Base-by-base conservation (phyloP, 2,329 filamentous ascomycete genomes). In the Ambrosiella cleistominuta region DNA sequence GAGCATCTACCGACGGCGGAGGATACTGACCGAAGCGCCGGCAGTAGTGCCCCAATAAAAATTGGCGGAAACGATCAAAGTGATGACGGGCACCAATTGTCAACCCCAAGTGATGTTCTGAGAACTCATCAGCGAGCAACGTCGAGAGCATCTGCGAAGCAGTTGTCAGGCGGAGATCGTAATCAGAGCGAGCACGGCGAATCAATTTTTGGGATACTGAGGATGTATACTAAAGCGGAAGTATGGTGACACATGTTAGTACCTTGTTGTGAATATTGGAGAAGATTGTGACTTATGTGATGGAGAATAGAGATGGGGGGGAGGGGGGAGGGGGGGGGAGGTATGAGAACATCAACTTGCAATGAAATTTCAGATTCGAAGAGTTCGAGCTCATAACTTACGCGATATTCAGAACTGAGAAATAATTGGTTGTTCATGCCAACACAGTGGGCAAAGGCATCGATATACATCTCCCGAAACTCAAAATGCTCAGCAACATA, bases 381-480 rank as follows among this genome's bases (percentile, higher is more conserved):
- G 27, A 27, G 27, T 27, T 27, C 27, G 3, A 3, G 27, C 27
- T 27, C 27, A 37, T 56, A 56, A 69, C 77, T 63, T 70, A 83
- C 82, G 66, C 76, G 71, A 61, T 81, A 86, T 62, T 86, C 85
- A 1, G 75, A 66, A 62, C 76, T 78, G 5, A 69, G 65, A 45
- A 74, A 71, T 4, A 90, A 62, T 35, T 72, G 71, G 17, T 85
- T 79, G 61, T 77, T 78, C 86, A 91, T 89, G 49, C 86, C 87
- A 40, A 85, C 83, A 65, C 86, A 88, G 65, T 93, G 87, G 12
- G 79, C 76, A 68, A 90, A 88, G 0, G 86, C 82, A 64, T 86
- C 78, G 9, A 82, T 75, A 73, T 87, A 91, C 11, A 87, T 69
- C n/a, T 80, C 75, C 57, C 72, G 73, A 35, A 85, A 68, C 56